Evolutionary conservation across 768 basidiomycete species (phyloP), one percentile per base, ranked within the genome.

Genomic region (Nidularia pulvinata): DNA sequence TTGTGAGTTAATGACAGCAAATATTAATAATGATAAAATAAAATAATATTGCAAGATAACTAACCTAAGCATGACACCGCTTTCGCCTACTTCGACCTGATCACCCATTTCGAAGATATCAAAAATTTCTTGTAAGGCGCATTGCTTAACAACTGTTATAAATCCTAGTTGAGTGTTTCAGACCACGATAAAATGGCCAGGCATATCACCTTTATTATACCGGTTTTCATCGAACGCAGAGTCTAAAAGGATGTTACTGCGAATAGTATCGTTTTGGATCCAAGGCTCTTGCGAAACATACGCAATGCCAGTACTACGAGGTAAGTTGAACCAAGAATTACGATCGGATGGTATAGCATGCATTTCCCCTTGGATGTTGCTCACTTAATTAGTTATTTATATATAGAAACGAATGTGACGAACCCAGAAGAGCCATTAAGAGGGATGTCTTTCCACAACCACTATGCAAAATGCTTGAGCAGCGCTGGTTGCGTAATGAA

Each of bases 281-380:
- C 91, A 95, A 4, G 88, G 84, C 62, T 92, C 90, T 65, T 95
- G 92, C 3, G 88, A 86, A 5, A 88, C 88, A 63, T 90, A 93
- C 2, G 90, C 84, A 39, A 95, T 78, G 5, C 91, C 90, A 1
- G 76, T 77, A 3, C 69, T 71, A 2, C 89, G 74, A 25, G 91
- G 91, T 6, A 93, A 78, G 56, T 81, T 83, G 67, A 79, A 89
- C 79, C 82, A 88, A 0, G 88, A 83, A 43, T 80, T 77, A 1
- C 80, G 72, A 9, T 69, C 65, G 6, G 71, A 70, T 1, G 78
- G 80, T 7, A 78, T 65, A 60, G 83, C 84, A 62, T 88, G 85
- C 83, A 90, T 82, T 66, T 89, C 87, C 34, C 85, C 79, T 77
- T 49, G 5, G 43, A 14, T 30, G 33, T 33, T 19, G 32, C 44